Evolutionary conservation across 148 eudicot genomes (phyloP).

Genomic region (Fagopyrum esculentum): DNA sequence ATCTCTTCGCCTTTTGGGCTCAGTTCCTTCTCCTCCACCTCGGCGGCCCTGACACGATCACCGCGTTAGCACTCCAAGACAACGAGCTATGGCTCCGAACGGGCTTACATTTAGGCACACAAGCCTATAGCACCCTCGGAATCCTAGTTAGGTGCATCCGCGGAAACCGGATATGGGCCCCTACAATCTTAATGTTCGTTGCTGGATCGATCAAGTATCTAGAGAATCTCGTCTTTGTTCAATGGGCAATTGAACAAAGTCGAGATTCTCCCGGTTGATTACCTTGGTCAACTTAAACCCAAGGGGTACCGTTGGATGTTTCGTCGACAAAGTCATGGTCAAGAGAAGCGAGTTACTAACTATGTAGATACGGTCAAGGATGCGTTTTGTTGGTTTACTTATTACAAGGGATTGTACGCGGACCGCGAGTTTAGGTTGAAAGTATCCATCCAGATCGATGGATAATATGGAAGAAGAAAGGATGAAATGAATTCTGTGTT

Average conservation of each 20-base stretch:
- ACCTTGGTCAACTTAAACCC: no score
- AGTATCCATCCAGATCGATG: no score
- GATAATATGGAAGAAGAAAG: no score
- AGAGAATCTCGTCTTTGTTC: constrained; percentile 21
- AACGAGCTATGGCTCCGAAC: constrained; percentile 11
- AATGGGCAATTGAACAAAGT: background rate
- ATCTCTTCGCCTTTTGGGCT: constrained; percentile 8
- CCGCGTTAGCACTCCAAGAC: constrained; percentile 9
- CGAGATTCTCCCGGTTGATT: no score
- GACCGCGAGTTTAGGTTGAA: background rate
- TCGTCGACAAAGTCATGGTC: no score
- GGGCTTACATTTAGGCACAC: background rate
- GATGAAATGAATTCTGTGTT: no score
- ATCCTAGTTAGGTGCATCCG: background rate
- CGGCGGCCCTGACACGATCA: constrained; percentile 13
- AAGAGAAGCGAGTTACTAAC: background rate
- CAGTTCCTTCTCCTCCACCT: constrained; percentile 13
- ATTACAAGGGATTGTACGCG: background rate
- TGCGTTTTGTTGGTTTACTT: background rate
- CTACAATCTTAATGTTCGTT: constrained; percentile 11
- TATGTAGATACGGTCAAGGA: background rate
- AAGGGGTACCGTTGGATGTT: no score
- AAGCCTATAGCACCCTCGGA: background rate
- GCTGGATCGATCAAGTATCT: constrained; percentile 22
- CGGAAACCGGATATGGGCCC: constrained; percentile 1